Conservation (phyloP, 1,284 basidiomycete species). For the Apiotrichum gracile region DNA sequence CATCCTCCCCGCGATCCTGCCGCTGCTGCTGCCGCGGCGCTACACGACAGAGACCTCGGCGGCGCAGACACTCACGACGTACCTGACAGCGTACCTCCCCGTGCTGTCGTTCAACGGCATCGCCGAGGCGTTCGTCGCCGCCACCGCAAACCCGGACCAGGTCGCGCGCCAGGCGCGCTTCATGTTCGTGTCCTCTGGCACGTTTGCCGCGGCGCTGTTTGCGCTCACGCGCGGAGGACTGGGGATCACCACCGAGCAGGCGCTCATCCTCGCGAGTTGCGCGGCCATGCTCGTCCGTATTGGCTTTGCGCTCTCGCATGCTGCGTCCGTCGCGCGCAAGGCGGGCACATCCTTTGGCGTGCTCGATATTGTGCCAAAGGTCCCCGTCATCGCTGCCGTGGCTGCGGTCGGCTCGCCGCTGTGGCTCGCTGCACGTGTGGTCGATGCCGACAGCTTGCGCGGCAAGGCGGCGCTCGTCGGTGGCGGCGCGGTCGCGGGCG, state of each 20-base stretch:
- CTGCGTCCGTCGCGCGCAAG: neutral
- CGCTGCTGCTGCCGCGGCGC: constrained; percentile 63
- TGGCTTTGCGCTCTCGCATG: constrained; percentile 29
- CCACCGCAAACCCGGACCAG: constrained; percentile 54
- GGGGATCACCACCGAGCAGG: constrained; percentile 22
- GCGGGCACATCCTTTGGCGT: too few relatives aligned
- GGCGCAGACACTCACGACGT: constrained; percentile 65
- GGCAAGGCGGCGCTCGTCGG: too few relatives aligned
- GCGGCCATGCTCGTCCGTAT: constrained; percentile 41
- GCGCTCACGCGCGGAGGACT: neutral
- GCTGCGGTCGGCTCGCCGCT: too few relatives aligned
- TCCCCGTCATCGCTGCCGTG: too few relatives aligned
- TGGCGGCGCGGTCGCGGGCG: neutral
- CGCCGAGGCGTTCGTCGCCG: constrained; percentile 79
- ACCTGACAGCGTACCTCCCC: constrained; percentile 74
- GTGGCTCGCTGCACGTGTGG: neutral
- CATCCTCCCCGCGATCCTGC: constrained; percentile 63
- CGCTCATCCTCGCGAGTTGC: constrained; percentile 69
- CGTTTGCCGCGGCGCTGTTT: constrained; percentile 26
- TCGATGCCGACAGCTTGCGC: neutral
- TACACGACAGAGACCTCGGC: constrained; percentile 66
- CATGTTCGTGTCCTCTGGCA: constrained; percentile 32
- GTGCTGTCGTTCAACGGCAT: constrained; percentile 81
- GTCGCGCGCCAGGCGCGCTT: constrained; percentile 32
- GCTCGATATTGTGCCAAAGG: too few relatives aligned